Conservation (phyloP, 2,329 filamentous ascomycete species). For the Penicillium expansum region DNA sequence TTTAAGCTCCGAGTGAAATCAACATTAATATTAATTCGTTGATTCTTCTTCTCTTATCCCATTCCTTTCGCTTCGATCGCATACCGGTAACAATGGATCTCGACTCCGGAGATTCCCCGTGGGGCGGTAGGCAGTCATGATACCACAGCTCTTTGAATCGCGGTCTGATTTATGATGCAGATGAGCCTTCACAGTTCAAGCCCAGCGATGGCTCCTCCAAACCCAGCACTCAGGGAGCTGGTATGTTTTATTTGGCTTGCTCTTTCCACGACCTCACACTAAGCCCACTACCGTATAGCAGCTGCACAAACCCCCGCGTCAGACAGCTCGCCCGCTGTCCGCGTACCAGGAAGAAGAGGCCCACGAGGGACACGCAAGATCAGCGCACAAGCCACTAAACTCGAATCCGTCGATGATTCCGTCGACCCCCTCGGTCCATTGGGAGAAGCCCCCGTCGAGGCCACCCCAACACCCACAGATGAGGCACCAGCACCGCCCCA, state of each 20-base stretch:
- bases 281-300: slow-evolving; percentile 25
- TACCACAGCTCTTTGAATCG: slow-evolving; percentile 23
- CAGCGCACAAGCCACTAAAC: slow-evolving; percentile 58
- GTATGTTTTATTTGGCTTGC: slow-evolving; percentile 24
- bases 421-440: slow-evolving; percentile 62
- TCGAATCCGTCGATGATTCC: slow-evolving; percentile 62
- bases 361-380: slow-evolving; percentile 57
- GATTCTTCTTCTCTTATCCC: not conserved
- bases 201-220: slow-evolving; percentile 26
- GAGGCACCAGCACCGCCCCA: slow-evolving; percentile 58
- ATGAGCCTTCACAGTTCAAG: slow-evolving; percentile 47
- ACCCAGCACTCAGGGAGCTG: slow-evolving; percentile 29
- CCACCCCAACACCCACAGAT: slow-evolving; percentile 44
- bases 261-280: slow-evolving; percentile 18
- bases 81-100: slow-evolving; percentile 37
- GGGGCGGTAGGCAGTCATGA: slow-evolving; percentile 45
- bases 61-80: not conserved
- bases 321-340: slow-evolving; percentile 43
- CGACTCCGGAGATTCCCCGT: slow-evolving; percentile 48
- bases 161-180: slow-evolving; percentile 33
- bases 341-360: slow-evolving; percentile 49
- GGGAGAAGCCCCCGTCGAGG: slow-evolving; percentile 45
- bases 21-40: slow-evolving; percentile 1
- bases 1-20: slow-evolving; percentile 12
- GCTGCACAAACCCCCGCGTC: slow-evolving; percentile 34